These are phyloP conservation scores for Priceomyces fermenticarens DNA, from an alignment of 805 yeast genomes.

Conservation along the genomic window DNA sequence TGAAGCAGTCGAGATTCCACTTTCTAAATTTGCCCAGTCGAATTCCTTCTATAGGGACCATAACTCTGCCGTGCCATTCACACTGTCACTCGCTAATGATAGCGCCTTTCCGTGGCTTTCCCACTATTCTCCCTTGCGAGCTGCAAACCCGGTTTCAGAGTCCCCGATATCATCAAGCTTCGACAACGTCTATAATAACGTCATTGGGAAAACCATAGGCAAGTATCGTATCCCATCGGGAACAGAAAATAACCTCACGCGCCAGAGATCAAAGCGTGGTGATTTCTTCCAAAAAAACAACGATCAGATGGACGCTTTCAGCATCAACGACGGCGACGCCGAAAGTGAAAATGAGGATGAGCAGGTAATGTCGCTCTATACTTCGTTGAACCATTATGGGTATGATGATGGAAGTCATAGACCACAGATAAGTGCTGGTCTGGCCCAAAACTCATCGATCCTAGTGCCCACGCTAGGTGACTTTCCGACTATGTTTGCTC, in stretches of 20 bases:
- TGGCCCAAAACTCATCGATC: constrained; percentile 11
- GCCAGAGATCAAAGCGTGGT: constrained; percentile 6
- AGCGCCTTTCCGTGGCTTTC: constrained; percentile 23
- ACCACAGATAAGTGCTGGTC: constrained; percentile 15
- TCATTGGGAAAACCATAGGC: constrained; percentile 16
- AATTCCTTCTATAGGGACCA: background rate
- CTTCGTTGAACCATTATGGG: constrained; percentile 44
- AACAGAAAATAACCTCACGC: constrained; percentile 12
- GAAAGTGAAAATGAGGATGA: constrained; percentile 58
- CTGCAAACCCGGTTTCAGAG: constrained; percentile 13
- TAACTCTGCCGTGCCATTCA: background rate
- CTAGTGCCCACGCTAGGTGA: constrained; percentile 43
- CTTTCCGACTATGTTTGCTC: constrained; percentile 35
- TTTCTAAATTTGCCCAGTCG: constrained; percentile 13
- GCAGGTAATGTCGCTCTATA: constrained; percentile 64
- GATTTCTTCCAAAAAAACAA: constrained; percentile 6
- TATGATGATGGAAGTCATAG: constrained; percentile 19
- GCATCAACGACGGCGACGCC: constrained; percentile 11
- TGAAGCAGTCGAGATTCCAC: constrained; percentile 72
- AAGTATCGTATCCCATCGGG: constrained; percentile 12
- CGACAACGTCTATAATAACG: constrained; percentile 23
- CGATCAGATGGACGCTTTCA: constrained; percentile 8
- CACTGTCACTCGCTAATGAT: background rate
- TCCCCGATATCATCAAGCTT: constrained; percentile 17
- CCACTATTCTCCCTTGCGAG: constrained; percentile 21